These are phyloP conservation scores for Tulasnella sp. DNA, from an alignment of 768 basidiomycete genomes.

Conservation along the genomic window DNA sequence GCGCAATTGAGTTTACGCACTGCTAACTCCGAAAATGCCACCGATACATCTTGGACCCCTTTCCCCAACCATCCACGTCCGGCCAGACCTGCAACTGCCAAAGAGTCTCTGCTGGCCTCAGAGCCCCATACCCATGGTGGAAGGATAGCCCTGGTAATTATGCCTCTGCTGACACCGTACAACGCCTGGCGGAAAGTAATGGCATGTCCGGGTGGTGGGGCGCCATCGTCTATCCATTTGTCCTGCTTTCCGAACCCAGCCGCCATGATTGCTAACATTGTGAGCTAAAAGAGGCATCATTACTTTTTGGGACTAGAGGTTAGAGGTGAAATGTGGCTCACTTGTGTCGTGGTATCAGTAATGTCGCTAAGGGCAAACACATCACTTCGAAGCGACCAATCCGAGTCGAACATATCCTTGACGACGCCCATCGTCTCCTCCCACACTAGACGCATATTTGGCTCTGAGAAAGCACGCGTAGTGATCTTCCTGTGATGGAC, in stretches of 20 bases:
- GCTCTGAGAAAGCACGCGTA: background rate
- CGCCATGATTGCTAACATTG: background rate
- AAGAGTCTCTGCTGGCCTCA: background rate
- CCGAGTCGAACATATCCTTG: slow-evolving; percentile 6
- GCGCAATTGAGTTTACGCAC: no score
- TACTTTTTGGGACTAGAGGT: no score
- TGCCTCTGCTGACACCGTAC: no score
- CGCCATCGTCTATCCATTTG: background rate
- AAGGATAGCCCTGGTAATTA: no score
- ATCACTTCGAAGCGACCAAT: background rate
- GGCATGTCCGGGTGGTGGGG: no score
- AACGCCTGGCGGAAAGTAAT: no score
- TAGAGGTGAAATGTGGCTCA: background rate
- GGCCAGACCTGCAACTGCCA: no score
- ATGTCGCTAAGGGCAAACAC: background rate
- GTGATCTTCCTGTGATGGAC: background rate
- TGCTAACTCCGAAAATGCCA: no score
- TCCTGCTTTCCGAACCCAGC: background rate
- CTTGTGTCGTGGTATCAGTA: background rate
- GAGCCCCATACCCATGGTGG: no score
- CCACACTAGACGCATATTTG: slow-evolving; percentile 1
- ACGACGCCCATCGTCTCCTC: background rate
- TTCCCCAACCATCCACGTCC: no score
- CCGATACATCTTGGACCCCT: no score
- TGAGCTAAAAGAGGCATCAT: background rate